Evolutionary conservation across 768 basidiomycete species (phyloP).

Genomic region (Ramaria rubella): DNA sequence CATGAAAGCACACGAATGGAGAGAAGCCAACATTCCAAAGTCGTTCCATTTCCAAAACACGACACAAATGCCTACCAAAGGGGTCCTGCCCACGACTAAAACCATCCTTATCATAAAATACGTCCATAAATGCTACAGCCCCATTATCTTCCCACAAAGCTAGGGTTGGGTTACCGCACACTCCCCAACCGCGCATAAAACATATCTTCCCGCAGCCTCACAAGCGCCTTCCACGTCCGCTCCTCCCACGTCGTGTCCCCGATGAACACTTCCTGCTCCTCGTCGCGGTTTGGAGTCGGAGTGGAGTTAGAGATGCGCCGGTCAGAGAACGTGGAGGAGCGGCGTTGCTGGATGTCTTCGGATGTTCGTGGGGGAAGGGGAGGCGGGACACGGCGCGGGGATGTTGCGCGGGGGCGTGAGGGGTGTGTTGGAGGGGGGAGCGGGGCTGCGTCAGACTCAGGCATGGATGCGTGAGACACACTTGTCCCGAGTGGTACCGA

Average conservation of each 20-base stretch:
- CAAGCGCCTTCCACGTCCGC: conserved; percentile 74
- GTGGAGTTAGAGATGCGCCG: not conserved
- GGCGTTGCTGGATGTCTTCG: not conserved
- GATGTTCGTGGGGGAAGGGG: not conserved
- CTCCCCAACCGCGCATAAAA: conserved; percentile 79
- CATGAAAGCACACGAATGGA: too few relatives aligned
- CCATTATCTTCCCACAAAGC: not conserved
- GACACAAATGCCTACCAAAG: too few relatives aligned
- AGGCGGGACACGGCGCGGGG: not conserved
- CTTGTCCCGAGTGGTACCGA: too few relatives aligned
- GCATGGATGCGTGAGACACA: too few relatives aligned
- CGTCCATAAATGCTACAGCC: not conserved
- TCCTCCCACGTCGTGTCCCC: conserved; percentile 79
- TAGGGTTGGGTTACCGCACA: conserved; percentile 17
- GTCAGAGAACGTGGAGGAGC: not conserved
- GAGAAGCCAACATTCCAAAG: too few relatives aligned
- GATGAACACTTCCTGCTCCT: conserved; percentile 42
- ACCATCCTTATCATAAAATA: not conserved
- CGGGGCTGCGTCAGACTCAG: not conserved
- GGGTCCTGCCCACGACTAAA: not conserved
- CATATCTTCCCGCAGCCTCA: conserved; percentile 71
- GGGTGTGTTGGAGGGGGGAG: not conserved
- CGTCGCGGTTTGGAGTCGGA: not conserved
- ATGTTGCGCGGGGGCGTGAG: not conserved
- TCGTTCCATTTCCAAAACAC: too few relatives aligned